Evolutionary conservation across 2,329 filamentous ascomycete genomes (phyloP), one percentile per base, ranked within the genome.

Genomic region (Arthrobotrys musiformis): DNA sequence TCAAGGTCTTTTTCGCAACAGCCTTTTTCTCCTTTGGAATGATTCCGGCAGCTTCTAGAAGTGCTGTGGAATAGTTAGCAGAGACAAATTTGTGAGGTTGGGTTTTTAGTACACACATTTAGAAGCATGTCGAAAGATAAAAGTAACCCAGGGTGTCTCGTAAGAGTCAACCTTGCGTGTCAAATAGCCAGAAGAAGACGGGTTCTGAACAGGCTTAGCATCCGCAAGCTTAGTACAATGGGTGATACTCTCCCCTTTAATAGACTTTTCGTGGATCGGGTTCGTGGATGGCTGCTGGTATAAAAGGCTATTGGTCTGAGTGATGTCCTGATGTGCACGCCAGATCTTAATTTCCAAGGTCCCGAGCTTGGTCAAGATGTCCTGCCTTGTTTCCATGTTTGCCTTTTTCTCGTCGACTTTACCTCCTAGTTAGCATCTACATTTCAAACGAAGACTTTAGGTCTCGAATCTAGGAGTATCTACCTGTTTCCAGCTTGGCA

Each of bases 41-140:
- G 13, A 70, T 35, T 7, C 24, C 56, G 37, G 40, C 35, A 11
- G 67, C 30, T 58, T 63, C 33, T 4, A 70, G 44, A 7, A 70
- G 30, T 9, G 44, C 67, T 70, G 26, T 48, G 7, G 19, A n/a
- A 7, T 8, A 42, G 17, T 50, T 24, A 50, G n/a, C 26, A 28
- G 37, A 4, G n/a, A 35, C 3, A 4, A 15, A 42, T 19, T 13
- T 24, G 28, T n/a, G 50, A 8, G 22, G 7, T 5, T 24, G 2
- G 6, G 6, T 50, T 33, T 33, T 33, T 33, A 42, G 8, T 42
- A 54, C 58, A 13, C 37, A 70, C 68, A 50, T 60, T 72, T 56
- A 13, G 60, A 72, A 30, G 58, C 68, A 33, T 72, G 60, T 13
- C 68, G 68, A n/a, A 72, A 72, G 4, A 72, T 7, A 50, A 72